A percentile compares a stretch with the other conserved stretches of the same genome.
These are phyloP conservation scores for Tolypocladium sp. DNA, from an alignment of 2,329 filamentous ascomycete species.

Conservation along the genomic window DNA sequence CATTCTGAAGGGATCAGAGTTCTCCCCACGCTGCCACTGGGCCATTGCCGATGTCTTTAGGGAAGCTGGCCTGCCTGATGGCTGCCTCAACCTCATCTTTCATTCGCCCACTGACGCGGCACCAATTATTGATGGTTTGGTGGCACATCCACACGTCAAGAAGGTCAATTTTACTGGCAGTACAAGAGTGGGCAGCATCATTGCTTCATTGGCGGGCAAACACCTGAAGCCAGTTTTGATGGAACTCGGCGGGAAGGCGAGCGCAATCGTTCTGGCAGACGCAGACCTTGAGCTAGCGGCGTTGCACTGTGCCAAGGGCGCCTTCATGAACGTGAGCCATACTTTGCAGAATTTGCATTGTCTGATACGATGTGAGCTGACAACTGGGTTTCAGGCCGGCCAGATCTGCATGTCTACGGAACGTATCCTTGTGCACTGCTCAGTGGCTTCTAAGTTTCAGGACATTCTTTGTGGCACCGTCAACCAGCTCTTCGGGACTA, in stretches of 20 bases:
- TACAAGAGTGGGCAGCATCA: slow-evolving; percentile 29
- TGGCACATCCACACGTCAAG: slow-evolving; percentile 21
- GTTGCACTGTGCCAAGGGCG: too few species aligned
- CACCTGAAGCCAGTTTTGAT: slow-evolving; percentile 35
- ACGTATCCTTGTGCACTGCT: slow-evolving; percentile 37
- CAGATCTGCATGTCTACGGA: slow-evolving; percentile 69
- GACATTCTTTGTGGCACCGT: too few species aligned
- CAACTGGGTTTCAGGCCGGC: too few species aligned
- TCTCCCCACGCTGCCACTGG: slow-evolving; percentile 19
- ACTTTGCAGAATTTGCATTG: slow-evolving; percentile 1
- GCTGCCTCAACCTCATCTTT: slow-evolving; percentile 27
- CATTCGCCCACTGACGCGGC: slow-evolving; percentile 21
- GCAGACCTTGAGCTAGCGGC: slow-evolving; percentile 34
- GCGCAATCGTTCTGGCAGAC: slow-evolving; percentile 32
- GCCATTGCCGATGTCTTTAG: slow-evolving; percentile 23
- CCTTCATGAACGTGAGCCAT: too few species aligned
- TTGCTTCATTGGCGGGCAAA: slow-evolving; percentile 24
- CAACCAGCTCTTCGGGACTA: too few species aligned
- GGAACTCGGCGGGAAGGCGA: slow-evolving; percentile 39
- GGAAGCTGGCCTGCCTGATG: slow-evolving; percentile 31
- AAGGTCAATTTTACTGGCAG: slow-evolving; percentile 37
- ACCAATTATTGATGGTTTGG: slow-evolving; percentile 25
- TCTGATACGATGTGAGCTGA: too few species aligned
- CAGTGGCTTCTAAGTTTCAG: too few species aligned
- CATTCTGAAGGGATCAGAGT: slow-evolving; percentile 23